Evolutionary conservation across 208 protist genomes (phyloP), one percentile per base, ranked within the genome.

Genomic region (Leishmania gerbilli): DNA sequence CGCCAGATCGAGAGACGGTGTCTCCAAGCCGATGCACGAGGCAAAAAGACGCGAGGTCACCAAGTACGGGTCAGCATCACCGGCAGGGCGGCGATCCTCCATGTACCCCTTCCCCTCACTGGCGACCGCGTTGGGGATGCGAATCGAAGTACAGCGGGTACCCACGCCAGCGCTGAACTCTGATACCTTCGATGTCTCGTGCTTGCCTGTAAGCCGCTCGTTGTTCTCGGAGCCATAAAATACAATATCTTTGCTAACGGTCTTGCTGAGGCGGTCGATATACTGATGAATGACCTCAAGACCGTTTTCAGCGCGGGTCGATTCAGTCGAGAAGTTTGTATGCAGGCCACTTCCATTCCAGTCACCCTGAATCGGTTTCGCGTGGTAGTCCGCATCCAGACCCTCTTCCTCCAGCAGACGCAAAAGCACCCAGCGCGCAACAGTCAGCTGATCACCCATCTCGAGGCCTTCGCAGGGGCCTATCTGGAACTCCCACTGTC

Each of bases 401-500:
- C 88, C 87, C 37, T 93, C 84, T 31, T 80, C 78, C 68, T 97
- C 94, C 87, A 96, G 76, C 64, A 96, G 71, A 27, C 96, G 90
- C 37, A 97, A 84, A 75, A 99, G 90, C 27, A 99, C 90, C 95
- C 95, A 99, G 53, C 98, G 91, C 27, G 97, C 89, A 55, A 99
- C 92, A 82, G 82, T 93, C 76, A 99, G 71, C 80, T 99, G 96
- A 88, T 99, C 98, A 76, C 97, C 99, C 84, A 95, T 95, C 55
- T 97, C 94, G 47, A 97, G 69, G 19, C 94, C 94, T 64, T 96
- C 92, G 79, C 92, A 96, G n/a, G 92, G 92, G 45, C 98, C 97
- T 17, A 99, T 94, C 92, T 99, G 99, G 89, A 97, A 99, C 90
- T 99, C 98, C 98, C 99, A 99, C 91, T 99, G 99, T 13, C 92